phyloP scores from a whole-genome alignment of 2,329 filamentous ascomycete species.

The Dothideomycetes sp. region DNA sequence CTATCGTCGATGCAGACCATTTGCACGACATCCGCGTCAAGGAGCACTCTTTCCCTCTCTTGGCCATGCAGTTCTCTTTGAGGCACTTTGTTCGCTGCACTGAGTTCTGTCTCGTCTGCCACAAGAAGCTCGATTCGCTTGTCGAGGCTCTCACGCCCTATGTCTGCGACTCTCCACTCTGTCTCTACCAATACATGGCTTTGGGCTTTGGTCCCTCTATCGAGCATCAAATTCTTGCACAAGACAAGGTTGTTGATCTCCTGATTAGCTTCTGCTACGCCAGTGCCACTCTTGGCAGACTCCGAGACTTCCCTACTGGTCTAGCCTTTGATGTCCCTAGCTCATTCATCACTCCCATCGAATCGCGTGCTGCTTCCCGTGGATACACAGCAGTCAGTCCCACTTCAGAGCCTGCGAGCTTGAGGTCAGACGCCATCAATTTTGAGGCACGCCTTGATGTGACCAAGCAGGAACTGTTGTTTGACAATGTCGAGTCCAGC shows the following conservation, averaged over 20 bases:
- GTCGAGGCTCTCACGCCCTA: conserved; percentile 64
- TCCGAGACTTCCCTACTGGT: conserved; percentile 49
- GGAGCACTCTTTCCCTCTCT: conserved; percentile 44
- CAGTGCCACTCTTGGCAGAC: conserved; percentile 36
- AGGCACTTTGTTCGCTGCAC: conserved; percentile 72
- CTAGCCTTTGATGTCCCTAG: conserved; percentile 46
- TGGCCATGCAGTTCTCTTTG: conserved; percentile 65
- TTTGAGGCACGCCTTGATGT: conserved; percentile 3
- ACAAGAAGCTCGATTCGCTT: conserved; percentile 54
- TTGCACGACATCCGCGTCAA: conserved; percentile 17
- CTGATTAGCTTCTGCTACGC: conserved; percentile 73
- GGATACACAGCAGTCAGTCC: neutral
- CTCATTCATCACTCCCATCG: conserved; percentile 1
- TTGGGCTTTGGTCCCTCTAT: conserved; percentile 79
- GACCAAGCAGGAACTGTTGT: conserved; percentile 2
- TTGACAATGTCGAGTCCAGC: conserved; percentile 7
- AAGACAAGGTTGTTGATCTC: conserved; percentile 76
- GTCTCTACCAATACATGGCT: conserved; percentile 79
- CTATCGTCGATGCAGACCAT: conserved; percentile 44
- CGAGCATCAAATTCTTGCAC: conserved; percentile 71
- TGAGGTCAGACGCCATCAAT: too few species aligned
- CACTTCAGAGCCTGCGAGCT: neutral
- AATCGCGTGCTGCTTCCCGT: neutral
- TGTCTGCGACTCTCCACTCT: conserved; percentile 67
- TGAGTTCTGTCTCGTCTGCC: conserved; percentile 80